These are phyloP conservation scores for Neopestalotiopsis clavispora DNA, from an alignment of 2,329 filamentous ascomycete genomes.

Conservation along the genomic window DNA sequence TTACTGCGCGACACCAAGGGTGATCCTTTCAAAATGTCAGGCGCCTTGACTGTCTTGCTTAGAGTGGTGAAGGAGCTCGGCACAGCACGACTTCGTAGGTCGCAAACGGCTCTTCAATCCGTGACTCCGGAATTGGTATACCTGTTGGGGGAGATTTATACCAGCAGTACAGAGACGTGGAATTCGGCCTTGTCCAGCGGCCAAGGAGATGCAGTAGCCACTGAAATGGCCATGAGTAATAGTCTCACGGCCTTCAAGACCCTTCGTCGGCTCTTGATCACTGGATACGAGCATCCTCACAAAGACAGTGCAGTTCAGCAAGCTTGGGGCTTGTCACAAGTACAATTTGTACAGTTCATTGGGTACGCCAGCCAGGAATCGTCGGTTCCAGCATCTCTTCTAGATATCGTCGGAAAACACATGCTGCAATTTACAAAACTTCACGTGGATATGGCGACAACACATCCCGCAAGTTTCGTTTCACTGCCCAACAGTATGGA, in stretches of 20 bases:
- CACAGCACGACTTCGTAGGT: slow-evolving; percentile 76
- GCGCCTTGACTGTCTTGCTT: slow-evolving; percentile 77
- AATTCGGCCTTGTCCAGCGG: slow-evolving; percentile 61
- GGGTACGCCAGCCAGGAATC: slow-evolving; percentile 63
- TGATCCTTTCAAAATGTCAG: slow-evolving; percentile 70
- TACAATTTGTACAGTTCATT: slow-evolving; percentile 79
- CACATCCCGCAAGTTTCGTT: slow-evolving; percentile 82
- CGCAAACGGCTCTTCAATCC: slow-evolving; percentile 76
- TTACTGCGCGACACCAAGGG: slow-evolving; percentile 65
- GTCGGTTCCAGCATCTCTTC: slow-evolving; percentile 56
- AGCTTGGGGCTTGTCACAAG: slow-evolving; percentile 81
- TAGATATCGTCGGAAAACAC: slow-evolving; percentile 78
- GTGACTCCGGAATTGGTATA: slow-evolving; percentile 85
- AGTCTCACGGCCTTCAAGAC: slow-evolving; percentile 81
- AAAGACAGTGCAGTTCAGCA: slow-evolving; percentile 75
- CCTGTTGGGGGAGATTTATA: slow-evolving; percentile 78
- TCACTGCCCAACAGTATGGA: slow-evolving; percentile 79
- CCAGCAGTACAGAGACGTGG: slow-evolving; percentile 75
- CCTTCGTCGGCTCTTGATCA: slow-evolving; percentile 76
- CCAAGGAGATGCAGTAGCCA: slow-evolving; percentile 61
- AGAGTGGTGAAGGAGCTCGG: slow-evolving; percentile 91
- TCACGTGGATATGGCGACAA: slow-evolving; percentile 82
- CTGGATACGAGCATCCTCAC: slow-evolving; percentile 85
- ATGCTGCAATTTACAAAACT: slow-evolving; percentile 90
- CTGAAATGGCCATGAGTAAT: slow-evolving; percentile 71